Base-by-base conservation (phyloP, 768 basidiomycete species). In the Hortiboletus flavorubellus region DNA sequence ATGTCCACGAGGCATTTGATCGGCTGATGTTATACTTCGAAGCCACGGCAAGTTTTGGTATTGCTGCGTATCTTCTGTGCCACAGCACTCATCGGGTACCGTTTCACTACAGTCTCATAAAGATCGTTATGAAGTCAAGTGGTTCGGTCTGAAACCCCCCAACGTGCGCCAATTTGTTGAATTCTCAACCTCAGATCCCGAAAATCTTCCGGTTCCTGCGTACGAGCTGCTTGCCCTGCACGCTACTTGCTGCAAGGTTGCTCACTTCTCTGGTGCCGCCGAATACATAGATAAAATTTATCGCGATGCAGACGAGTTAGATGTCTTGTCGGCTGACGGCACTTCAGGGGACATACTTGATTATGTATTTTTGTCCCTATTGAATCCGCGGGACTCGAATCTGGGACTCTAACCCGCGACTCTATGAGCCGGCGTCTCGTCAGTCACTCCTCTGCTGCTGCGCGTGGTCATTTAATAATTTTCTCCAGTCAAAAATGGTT, bases 241-340 rank as follows among this genome's bases (percentile, higher is more conserved):
- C 46, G 60, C 66, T 8, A 56, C 59, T 40, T 67, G 64, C 50
- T 58, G 50, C 37, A 60, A 67, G 50, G 66, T 68, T 30, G 62
- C 64, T n/a, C 59, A 67, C 41, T 40, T 68, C 6, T 66, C 67
- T 10, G 66, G 62, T 39, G 58, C 66, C 0, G 46, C 45, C 16
- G 53, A 66, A 21, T 50, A 61, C 34, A 64, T 64, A 4, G 64
- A 66, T 14, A 10, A 41, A n/a, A 15, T 58, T 21, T 42, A 43
- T 41, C 31, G 35, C 4, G 59, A 60, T 42, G 59, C 46, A 38
- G 49, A 60, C 7, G 8, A 52, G 11, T 5, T 41, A 3, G 43
- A 26, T 15, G 44, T 46, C 37, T 41, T 58, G 56, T 31, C 53
- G 11, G 11, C 34, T 41, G 43, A 58, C 3, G 56, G 56, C 15